Evolutionary conservation across 176 grass and related monocot species (phyloP), one percentile per base, ranked within the genome.

Genomic region (Cymbopogon citratus): DNA sequence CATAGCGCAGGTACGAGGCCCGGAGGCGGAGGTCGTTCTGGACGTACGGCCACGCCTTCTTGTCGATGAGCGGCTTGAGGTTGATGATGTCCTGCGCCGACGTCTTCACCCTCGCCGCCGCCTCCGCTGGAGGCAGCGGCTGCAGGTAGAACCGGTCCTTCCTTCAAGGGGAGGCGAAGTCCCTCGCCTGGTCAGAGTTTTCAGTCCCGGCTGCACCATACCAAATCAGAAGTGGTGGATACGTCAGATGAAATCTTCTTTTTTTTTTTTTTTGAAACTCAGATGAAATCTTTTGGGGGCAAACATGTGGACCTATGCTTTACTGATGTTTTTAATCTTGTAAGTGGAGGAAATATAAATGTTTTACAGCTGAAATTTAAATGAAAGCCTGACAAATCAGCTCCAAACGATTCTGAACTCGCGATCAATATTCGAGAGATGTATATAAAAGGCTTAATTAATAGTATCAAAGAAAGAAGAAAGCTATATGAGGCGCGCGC

Each of bases 41-140:
- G 26, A 99, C 97, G 73, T 87, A 96, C 5, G 97, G 91, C 97
- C 97, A 99, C 28, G 86, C 85, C 85, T 99, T 99, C 91, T 89
- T 93, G 73, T 99, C 97, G n/a, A 99, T 95, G 63, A 92, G 70
- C 21, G 82, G 71, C 85, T 97, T 92, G 12, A 98, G 66, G 33
- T 93, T 93, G 78, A 98, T 19, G 78, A 95, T 98, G 71, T 95
- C 95, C 84, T 95, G 84, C 5, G 85, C 95, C 8, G 95, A 98
- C 48, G 92, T 82, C 81, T 98, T 98, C 54, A 81, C 92, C 79
- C 95, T 86, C 26, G 64, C 82, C 0, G 85, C 87, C 12, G 95
- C 95, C 64, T 84, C 85, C 10, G 81, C 40, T n/a, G 95, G 84
- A 7, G 84, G 68, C 68, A 88, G 75, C 6, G 92, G 90, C 79